phyloP scores from a whole-genome alignment of 2,329 filamentous ascomycete genomes.

The Epichloe aotearoae region DNA sequence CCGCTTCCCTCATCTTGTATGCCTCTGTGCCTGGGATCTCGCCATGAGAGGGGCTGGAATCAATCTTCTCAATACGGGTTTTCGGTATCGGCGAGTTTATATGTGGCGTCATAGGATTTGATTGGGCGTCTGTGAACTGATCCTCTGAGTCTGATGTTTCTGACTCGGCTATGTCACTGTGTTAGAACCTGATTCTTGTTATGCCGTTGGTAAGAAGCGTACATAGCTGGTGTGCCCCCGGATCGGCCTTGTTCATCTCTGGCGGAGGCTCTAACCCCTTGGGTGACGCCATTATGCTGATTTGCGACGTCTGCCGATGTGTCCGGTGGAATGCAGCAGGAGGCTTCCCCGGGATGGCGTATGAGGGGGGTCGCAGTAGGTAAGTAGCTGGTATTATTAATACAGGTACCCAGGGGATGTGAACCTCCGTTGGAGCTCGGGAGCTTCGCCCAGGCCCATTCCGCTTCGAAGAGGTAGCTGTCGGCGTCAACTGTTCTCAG shows the following conservation, averaged over 20 bases:
- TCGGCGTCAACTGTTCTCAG: not conserved
- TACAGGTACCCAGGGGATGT: not conserved
- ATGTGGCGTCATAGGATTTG: constrained; percentile 30
- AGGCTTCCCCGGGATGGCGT: not conserved
- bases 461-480: not conserved
- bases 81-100: constrained; percentile 40
- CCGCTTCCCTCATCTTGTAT: constrained; percentile 39
- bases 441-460: not conserved
- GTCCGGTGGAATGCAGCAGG: not conserved
- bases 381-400: no score
- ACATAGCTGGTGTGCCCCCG: constrained; percentile 50
- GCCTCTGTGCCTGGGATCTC: constrained; percentile 49
- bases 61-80: constrained; percentile 45
- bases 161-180: constrained; percentile 21
- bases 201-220: constrained; percentile 6
- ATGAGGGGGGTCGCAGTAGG: no score
- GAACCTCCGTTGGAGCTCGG: not conserved
- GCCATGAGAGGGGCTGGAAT: constrained; percentile 37
- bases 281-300: constrained; percentile 16
- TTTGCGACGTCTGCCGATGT: not conserved
- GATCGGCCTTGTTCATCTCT: constrained; percentile 29
- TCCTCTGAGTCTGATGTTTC: constrained; percentile 50
- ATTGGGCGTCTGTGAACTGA: constrained; percentile 56
- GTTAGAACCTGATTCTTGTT: constrained; percentile 12
- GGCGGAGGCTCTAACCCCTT: constrained; percentile 20